A percentile compares a stretch with the other conserved stretches of the same genome.
Conservation (phyloP, 2,329 filamentous ascomycete species). For the Fusarium avenaceum region DNA sequence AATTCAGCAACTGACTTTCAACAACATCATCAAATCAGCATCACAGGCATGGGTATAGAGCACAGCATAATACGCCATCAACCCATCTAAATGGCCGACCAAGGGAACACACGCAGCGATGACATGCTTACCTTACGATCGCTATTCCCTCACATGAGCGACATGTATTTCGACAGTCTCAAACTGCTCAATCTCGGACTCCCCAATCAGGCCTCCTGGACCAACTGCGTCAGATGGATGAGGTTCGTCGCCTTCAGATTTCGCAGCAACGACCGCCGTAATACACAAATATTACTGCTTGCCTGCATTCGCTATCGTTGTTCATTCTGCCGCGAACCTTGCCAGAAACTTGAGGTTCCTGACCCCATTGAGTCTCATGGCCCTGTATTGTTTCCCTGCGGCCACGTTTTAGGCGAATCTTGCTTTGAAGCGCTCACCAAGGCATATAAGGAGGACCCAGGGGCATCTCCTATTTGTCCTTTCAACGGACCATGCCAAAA, state of each 20-base stretch:
- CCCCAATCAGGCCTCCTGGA: slow-evolving; percentile 33
- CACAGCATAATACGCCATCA: not conserved
- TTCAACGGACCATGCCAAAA: slow-evolving; percentile 26
- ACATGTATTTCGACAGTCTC: slow-evolving; percentile 19
- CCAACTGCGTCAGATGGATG: slow-evolving; percentile 20
- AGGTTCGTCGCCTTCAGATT: not conserved
- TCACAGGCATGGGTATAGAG: not conserved
- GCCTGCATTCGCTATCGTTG: slow-evolving; percentile 39
- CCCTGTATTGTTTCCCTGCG: slow-evolving; percentile 36
- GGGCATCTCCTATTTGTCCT: slow-evolving; percentile 22
- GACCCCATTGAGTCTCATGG: not conserved
- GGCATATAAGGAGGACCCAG: not conserved
- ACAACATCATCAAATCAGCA: not conserved
- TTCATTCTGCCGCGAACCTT: slow-evolving; percentile 30
- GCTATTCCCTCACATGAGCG: slow-evolving; percentile 8
- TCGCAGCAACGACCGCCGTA: not conserved
- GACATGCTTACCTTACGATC: not conserved
- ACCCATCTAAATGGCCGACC: not conserved
- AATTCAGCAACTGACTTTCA: not conserved
- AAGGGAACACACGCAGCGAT: not conserved
- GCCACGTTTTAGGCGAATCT: slow-evolving; percentile 38
- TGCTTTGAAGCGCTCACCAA: slow-evolving; percentile 27
- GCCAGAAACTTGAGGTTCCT: slow-evolving; percentile 7
- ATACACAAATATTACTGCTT: not conserved
- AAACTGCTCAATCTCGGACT: slow-evolving; percentile 24